Base-by-base conservation (phyloP, 208 protist species). In the Trypanosoma caninum region DNA sequence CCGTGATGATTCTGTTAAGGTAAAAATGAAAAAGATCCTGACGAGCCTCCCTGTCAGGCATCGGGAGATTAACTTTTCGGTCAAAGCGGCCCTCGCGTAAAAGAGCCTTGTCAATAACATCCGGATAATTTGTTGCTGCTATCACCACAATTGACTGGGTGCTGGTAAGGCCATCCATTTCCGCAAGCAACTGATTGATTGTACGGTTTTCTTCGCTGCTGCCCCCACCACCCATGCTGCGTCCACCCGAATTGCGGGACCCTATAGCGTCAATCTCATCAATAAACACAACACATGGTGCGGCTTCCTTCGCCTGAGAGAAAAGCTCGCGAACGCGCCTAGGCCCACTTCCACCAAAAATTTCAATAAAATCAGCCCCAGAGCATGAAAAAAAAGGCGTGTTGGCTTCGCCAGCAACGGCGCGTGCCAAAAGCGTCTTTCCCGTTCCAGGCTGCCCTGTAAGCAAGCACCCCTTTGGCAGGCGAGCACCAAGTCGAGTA, bases 211-310 rank as follows among this genome's bases (percentile, higher is more conserved):
- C 89, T 67, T 97, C 92, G 63, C 87, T 94, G 69, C 89, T 88
- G 41, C 87, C 88, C 33, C 87, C 81, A 18, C 86, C 79, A 45
- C 87, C 89, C 82, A 93, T 92, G 42, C 72, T 85, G 31, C 87
- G 72, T n/a, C 82, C 80, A 45, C 84, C 88, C 48, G 84, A 74
- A 62, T 87, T 95, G 31, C 78, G 84, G 14, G 82, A 93, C 8
- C 98, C 98, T 42, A 99, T 94, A 14, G 98, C 98, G 78, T 99
- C 98, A 60, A 99, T 99, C 61, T 99, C 98, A 73, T 99, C 98
- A 47, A 99, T 99, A 69, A 99, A 99, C 25, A 99, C 87, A 48
- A 99, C 97, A 51, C 93, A 98, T 13, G 97, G 97, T 10, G 95
- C 84, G 25, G 82, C 94, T 65, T 97, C 85, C 66, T 95, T 87